phyloP scores from a whole-genome alignment of 2,329 filamentous ascomycete genomes.

The Bimuria novae-zelandiae region DNA sequence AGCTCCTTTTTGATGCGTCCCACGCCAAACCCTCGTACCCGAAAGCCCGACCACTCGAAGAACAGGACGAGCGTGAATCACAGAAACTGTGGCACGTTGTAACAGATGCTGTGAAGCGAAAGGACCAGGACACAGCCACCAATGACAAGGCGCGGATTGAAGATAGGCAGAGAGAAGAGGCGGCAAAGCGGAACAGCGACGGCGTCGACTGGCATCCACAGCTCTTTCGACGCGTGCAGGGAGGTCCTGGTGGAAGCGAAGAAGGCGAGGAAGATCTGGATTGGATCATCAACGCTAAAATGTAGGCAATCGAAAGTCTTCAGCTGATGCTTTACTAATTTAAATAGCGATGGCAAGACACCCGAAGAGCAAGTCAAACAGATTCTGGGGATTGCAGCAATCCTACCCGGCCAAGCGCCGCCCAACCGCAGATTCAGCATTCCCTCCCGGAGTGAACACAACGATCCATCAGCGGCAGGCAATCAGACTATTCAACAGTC shows the following conservation, averaged over 20 bases:
- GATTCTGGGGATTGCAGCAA: constrained; percentile 83
- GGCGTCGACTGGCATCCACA: constrained; percentile 86
- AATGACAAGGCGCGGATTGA: constrained; percentile 97
- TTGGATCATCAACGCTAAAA: constrained; percentile 87
- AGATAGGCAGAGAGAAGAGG: constrained; percentile 87
- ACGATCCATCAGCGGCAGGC: constrained; percentile 13
- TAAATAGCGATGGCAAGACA: constrained; percentile 60
- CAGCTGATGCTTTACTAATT: not conserved
- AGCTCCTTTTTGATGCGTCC: constrained; percentile 85
- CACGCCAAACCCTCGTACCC: constrained; percentile 78
- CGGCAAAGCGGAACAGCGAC: constrained; percentile 75
- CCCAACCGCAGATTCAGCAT: constrained; percentile 57
- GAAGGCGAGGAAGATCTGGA: constrained; percentile 88
- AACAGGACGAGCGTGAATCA: constrained; percentile 90
- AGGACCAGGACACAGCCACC: constrained; percentile 87
- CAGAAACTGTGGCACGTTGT: constrained; percentile 85
- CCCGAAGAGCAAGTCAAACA: constrained; percentile 76
- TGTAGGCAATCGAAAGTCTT: constrained; percentile 60
- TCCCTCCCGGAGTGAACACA: constrained; percentile 52
- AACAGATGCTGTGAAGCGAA: constrained; percentile 77
- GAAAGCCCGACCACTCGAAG: constrained; percentile 73
- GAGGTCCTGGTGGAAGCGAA: constrained; percentile 71
- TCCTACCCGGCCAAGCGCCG: constrained; percentile 75
- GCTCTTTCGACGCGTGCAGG: constrained; percentile 77
- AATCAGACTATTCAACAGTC: not conserved